Base-by-base conservation (phyloP, 2,329 filamentous ascomycete genomes). In the Verticillium nubilum region DNA sequence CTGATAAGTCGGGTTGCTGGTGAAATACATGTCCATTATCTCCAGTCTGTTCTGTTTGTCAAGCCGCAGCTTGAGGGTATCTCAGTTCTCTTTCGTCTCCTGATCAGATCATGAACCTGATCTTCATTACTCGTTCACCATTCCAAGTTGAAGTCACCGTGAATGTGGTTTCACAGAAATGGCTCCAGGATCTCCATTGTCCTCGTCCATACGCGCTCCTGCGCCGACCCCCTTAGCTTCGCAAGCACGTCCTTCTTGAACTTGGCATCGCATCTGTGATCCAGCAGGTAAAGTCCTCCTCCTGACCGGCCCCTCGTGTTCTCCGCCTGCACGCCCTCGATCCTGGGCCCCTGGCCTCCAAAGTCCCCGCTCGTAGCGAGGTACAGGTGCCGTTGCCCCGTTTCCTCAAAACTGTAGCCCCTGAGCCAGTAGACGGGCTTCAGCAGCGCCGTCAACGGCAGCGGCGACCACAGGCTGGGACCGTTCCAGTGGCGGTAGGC, bases 181-280 rank as follows among this genome's bases (percentile, higher is more conserved):
- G 58, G 61, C 55, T 50, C n/a, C 28, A 64, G 23, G 25, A 59
- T 56, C 54, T 64, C 62, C 59, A 58, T 63, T 13, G 62, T 64
- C 52, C 59, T 61, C 9, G 47, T 56, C 63, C 62, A 64, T 6
- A 64, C 61, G 42, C 29, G 56, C 6, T 56, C 58, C 54, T 60
- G 60, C 25, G 59, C 54, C 17, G 47, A 13, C 17, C 12, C 28
- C 35, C 57, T 58, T 54, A 64, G 17, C 28, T 54, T 56, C 47
- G 19, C 10, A 31, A 64, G 5, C 6, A 33, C 28, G 4, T 31
- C 12, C 28, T 56, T 57, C 5, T 54, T 59, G 15, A 58, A 33
- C 5, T 31, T n/a, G 19, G 47, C 54, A 13, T 64, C 62, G 33
- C 62, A 63, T 54, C 52, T 61, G 26, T 61, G 28, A 13, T 59